Evolutionary conservation across 495 filamentous ascomycete species (phyloP).

Genomic region (Hypomontagnella monticulosa): DNA sequence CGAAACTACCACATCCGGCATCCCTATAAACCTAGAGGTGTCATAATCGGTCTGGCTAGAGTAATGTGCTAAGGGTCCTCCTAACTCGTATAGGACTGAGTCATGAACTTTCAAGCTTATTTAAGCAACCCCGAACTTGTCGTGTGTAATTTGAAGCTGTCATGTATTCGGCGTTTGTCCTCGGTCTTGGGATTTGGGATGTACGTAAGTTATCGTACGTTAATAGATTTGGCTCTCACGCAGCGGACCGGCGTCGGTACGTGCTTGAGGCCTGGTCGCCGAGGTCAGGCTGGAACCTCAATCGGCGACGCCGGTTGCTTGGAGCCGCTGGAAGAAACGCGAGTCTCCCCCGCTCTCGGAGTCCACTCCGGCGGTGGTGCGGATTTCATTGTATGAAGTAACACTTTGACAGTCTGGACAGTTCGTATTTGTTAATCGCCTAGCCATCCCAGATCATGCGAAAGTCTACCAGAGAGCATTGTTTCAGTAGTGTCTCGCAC

Average conservation of each 20-base stretch:
- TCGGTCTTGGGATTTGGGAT: neutral
- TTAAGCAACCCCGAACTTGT: no score
- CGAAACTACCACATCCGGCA: no score
- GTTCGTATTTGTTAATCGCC: conserved; percentile 8
- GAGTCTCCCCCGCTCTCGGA: conserved; percentile 31
- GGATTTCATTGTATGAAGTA: conserved; percentile 15
- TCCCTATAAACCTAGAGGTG: no score
- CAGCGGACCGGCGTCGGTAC: neutral
- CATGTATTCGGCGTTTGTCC: neutral
- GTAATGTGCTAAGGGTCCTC: no score
- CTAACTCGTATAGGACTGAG: no score
- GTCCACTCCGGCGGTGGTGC: conserved; percentile 24
- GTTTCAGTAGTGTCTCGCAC: neutral
- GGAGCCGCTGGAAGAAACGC: conserved; percentile 22
- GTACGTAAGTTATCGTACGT: neutral
- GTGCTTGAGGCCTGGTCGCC: neutral
- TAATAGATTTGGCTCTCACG: neutral
- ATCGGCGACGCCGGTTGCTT: conserved; percentile 18
- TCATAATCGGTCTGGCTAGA: no score
- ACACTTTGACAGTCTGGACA: conserved; percentile 10
- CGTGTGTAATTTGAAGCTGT: no score
- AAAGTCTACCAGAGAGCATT: neutral
- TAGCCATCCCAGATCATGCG: neutral
- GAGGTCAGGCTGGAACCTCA: neutral
- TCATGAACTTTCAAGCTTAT: no score